Evolutionary conservation across 2,329 filamentous ascomycete species (phyloP), one percentile per base, ranked within the genome.

Genomic region (Arthrobotrys sinensis): DNA sequence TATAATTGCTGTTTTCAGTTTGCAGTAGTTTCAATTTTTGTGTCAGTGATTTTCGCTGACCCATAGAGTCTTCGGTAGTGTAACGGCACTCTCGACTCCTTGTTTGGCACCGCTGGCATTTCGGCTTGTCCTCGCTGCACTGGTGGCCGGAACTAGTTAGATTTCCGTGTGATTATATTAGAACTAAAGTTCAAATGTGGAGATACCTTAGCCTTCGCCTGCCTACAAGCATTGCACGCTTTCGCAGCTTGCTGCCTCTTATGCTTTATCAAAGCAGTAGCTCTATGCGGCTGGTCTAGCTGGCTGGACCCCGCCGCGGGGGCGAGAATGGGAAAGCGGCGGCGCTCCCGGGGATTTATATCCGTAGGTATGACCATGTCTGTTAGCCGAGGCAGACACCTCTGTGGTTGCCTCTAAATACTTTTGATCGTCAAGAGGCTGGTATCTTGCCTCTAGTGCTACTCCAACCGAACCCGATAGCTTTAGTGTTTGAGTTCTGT

Each of bases 141-240:
- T 62, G 19, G 32, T 6, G 3, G 45, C 7, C 14, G n/a, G 14
- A 6, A 6, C 6, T 38, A 4, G 34, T 60, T 60, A 28, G 36
- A n/a, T 43, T 14, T 43, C 10, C 12, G 1, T 8, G 3, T n/a
- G 12, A 38, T 43, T n/a, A 69, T 21, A 38, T 43, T n/a, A 69
- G 14, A 8, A 68, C 16, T 69, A 45, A n/a, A n/a, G n/a, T 10
- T 11, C 38, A 12, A 40, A 21, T 11, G 32, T 50, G 12, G 21
- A 16, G 7, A 28, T 36, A 68, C 64, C 50, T 68, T 68, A 7
- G 36, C 46, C 28, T 68, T 68, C 12, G 36, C 32, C 19, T 68
- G 19, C 64, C 24, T 68, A 36, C 64, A 68, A 12, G 36, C 3
- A 21, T 57, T 43, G 24, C 48, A 68, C 2, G 64, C 48, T 16